Evolutionary conservation across 352 stramenopile genomes (phyloP), one percentile per base, ranked within the genome.

Genomic region (Aphanomyces invadans): DNA sequence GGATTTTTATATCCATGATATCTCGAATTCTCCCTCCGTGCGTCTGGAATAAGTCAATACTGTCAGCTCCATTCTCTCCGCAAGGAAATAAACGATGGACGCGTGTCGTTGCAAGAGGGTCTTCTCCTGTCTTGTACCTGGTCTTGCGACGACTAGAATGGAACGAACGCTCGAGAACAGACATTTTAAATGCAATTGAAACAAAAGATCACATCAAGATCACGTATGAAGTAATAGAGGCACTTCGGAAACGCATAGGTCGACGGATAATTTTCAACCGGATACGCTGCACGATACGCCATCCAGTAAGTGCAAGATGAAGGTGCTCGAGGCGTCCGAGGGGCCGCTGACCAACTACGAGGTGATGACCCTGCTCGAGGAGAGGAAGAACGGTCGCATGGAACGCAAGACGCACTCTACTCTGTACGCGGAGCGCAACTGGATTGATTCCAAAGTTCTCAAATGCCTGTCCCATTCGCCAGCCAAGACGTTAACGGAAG

Each of bases 381-480:
- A 93, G 76, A 81, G 85, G 60, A 86, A 87, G 72, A 80, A 88
- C 51, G 74, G 75, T 39, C 80, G 85, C 2, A 71, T 91, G 61
- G 82, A 91, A 75, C 90, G 88, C 71, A 81, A 80, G 5, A 87
- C 76, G 60, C 78, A 83, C 45, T 79, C 81, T 61, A 19, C 26
- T 4, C 33, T 64, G 3, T 91, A 93, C 67, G 83, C 85, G 7
- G 85, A 93, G 72, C 80, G 85, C 74, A 91, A 91, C 74, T 93
- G 85, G 85, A 90, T 93, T 79, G 83, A 93, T 78, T 83, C 90
- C 76, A 93, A 93, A 71, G 80, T 93, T 72, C 78, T 91, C 76
- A 93, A 91, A 73, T 91, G 89, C 73, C 75, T 93, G 26, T 76
- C 69, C 68, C 76, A 88, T 68, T 86, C 80, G 54, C 71, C 77